These are phyloP conservation scores for Achaetomiella virescens DNA, from an alignment of 495 filamentous ascomycete species.

Conservation along the genomic window DNA sequence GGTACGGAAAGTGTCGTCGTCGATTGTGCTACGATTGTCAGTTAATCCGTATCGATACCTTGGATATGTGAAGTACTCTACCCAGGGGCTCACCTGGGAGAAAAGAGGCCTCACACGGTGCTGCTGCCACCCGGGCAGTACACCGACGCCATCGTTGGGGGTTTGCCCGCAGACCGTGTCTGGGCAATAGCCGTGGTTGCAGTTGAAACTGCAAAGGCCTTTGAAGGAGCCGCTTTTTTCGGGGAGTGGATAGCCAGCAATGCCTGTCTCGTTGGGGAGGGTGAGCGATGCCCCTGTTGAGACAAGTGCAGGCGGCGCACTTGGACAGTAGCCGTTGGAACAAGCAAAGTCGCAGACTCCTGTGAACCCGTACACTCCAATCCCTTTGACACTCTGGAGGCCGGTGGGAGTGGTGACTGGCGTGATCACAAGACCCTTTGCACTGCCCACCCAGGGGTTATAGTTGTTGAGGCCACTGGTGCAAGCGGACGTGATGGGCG, in stretches of 20 bases:
- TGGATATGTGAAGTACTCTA: too few relatives aligned
- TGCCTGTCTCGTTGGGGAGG: background rate
- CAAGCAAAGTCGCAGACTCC: slow-evolving; percentile 6
- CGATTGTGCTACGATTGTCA: too few relatives aligned
- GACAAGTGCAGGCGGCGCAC: background rate
- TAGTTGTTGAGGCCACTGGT: slow-evolving; percentile 4
- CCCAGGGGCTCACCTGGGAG: too few relatives aligned
- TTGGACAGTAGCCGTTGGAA: background rate
- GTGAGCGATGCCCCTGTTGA: background rate
- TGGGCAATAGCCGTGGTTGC: slow-evolving; percentile 5
- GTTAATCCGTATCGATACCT: too few relatives aligned
- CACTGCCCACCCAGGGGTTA: slow-evolving; percentile 12
- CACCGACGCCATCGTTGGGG: slow-evolving; percentile 1
- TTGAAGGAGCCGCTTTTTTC: background rate
- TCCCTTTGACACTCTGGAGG: background rate
- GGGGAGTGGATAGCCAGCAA: background rate
- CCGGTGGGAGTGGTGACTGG: background rate
- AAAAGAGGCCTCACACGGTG: too few relatives aligned
- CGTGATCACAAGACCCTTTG: background rate
- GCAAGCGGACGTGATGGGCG: slow-evolving; percentile 4
- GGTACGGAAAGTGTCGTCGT: too few relatives aligned
- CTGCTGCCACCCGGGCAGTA: too few relatives aligned
- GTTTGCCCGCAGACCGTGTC: background rate
- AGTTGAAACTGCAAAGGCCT: background rate
- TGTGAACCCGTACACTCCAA: slow-evolving; percentile 1